These are phyloP conservation scores for Komagataella mondaviorum DNA, from an alignment of 805 yeast genomes.

Conservation along the genomic window DNA sequence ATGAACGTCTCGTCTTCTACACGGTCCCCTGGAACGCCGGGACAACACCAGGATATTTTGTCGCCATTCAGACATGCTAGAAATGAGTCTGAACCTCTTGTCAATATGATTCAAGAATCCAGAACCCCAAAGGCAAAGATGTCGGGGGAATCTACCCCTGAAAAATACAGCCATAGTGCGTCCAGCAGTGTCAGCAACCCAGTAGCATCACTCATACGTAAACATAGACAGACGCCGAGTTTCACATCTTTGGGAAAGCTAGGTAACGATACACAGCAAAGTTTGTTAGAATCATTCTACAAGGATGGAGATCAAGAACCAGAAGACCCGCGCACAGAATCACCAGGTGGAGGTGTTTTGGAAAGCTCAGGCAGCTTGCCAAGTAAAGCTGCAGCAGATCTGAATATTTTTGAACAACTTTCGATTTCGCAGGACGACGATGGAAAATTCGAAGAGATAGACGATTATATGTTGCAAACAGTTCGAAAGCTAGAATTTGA, in stretches of 20 bases:
- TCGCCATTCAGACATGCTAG: neutral
- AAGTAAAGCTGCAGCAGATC: neutral
- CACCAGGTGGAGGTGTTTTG: neutral
- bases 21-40: neutral
- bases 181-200: neutral
- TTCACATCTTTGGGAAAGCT: neutral
- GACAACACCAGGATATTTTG: neutral
- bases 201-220: neutral
- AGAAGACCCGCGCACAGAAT: neutral
- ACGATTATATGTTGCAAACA: neutral
- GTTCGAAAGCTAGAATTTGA: neutral
- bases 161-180: neutral
- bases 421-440: neutral
- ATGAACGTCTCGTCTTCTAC: neutral
- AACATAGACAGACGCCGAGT: neutral
- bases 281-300: neutral
- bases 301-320: neutral
- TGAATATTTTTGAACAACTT: neutral
- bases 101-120: neutral
- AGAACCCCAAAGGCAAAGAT: neutral
- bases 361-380: neutral
- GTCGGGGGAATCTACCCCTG: neutral
- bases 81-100: neutral
- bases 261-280: neutral
- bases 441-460: neutral